Percentiles rank a stretch among this genome's conserved stretches.
Conservation (phyloP, 768 basidiomycete genomes). For the Tubosaeta sp. region DNA sequence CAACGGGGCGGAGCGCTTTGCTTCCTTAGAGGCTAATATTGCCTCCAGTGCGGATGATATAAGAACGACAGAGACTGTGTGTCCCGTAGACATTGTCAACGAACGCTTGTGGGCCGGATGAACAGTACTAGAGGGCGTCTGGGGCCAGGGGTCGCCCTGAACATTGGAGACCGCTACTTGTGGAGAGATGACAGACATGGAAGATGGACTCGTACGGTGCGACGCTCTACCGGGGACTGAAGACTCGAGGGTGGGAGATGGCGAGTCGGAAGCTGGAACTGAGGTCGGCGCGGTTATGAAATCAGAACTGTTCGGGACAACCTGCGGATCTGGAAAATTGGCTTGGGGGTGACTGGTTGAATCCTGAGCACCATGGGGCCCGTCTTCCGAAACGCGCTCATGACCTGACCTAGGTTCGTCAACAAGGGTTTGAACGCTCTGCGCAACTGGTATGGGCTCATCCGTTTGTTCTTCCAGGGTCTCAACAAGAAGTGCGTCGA, state of each 20-base stretch:
- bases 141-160: constrained; percentile 9
- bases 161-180: constrained; percentile 13
- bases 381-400: not conserved
- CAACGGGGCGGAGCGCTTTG: constrained; percentile 74
- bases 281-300: not conserved
- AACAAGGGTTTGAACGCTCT: not conserved
- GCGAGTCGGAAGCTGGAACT: not conserved
- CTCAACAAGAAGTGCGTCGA: constrained; percentile 4
- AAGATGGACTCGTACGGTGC: constrained; percentile 3
- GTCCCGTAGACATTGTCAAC: constrained; percentile 61
- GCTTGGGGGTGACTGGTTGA: not conserved
- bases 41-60: constrained; percentile 83
- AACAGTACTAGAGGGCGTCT: constrained; percentile 18
- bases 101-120: constrained; percentile 46
- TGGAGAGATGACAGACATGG: constrained; percentile 2
- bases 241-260: constrained; percentile 8
- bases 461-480: constrained; percentile 3
- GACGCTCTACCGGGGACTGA: constrained; percentile 3
- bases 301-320: constrained; percentile 2
- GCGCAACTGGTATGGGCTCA: constrained; percentile 7
- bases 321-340: not conserved
- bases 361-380: not conserved
- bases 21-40: constrained; percentile 84
- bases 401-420: not conserved
- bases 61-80: constrained; percentile 73